Evolutionary conservation across 257 asterid genomes (phyloP), one percentile per base, ranked within the genome.

Genomic region (Ehretia macrophylla): DNA sequence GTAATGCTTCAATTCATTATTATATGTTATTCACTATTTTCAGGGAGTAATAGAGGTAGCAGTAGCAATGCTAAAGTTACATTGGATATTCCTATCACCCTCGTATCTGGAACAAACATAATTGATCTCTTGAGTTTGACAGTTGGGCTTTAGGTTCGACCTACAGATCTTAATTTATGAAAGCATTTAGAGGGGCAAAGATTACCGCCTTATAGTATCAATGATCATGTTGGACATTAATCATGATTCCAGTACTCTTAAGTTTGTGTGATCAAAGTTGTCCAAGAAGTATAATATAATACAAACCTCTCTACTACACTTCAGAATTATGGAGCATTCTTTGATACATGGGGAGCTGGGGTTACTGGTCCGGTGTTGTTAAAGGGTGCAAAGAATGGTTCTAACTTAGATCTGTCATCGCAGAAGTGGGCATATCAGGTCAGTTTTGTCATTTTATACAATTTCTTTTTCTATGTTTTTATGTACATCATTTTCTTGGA

Each of bases 391-490:
- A 69, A 62, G 42, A 83, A 68, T 59, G 83, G 87, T 66, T 70
- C 87, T 58, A 68, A 50, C 8, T 49, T 72, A 69, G 95, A 88
- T 75, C 77, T 88, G 49, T 83, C 96, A 14, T 71, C 83, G 0
- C 68, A 72, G 53, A 63, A 48, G 60, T 85, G 95, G 96, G 81
- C 88, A 59, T 88, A 85, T 75, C 95, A 88, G 93, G 96, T 88
- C 51, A 56, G 21, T 54, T 46, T 46, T 4, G 12, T 53, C 17
- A 11, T 32, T 22, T 53, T 55, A 53, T 45, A 14, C 14, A 4
- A 44, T 22, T 27, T 27, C 35, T 27, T 6, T 27, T 27, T 27
- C 6, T 1, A 27, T 27, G 35, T 27, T 6, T 27, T 27, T 27
- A 27, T n/a, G n/a, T n/a, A n/a, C n/a, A n/a, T n/a, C n/a, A n/a